phyloP scores from a whole-genome alignment of 495 filamentous ascomycete species.

The Penicillium roqueforti region DNA sequence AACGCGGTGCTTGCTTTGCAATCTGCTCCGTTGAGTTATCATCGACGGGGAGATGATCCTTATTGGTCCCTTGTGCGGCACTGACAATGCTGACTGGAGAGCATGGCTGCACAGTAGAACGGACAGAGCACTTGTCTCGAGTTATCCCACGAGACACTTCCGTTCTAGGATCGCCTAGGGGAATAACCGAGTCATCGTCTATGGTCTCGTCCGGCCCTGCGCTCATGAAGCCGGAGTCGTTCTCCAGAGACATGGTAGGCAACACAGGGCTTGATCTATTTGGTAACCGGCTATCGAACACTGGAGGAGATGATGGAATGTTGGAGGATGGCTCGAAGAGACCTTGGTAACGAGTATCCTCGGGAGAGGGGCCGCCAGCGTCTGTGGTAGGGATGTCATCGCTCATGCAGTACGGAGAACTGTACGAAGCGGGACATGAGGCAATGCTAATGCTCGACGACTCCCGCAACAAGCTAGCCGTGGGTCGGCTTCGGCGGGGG shows the following conservation, averaged over 20 bases:
- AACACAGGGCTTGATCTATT: conserved; percentile 69
- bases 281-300: conserved; percentile 55
- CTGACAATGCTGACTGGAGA: conserved; percentile 26
- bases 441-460: conserved; percentile 35
- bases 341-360: conserved; percentile 46
- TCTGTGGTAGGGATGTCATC: conserved; percentile 35
- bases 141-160: conserved; percentile 34
- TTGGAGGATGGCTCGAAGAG: conserved; percentile 49
- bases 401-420: conserved; percentile 46
- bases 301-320: conserved; percentile 76
- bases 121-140: conserved; percentile 39
- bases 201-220: conserved; percentile 59
- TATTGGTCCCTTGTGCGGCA: conserved; percentile 19
- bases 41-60: conserved; percentile 17
- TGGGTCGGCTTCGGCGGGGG: conserved; percentile 29
- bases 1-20: conserved; percentile 17
- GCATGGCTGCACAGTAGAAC: conserved; percentile 34
- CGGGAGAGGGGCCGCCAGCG: conserved; percentile 37
- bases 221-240: conserved; percentile 81
- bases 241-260: conserved; percentile 55
- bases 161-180: conserved; percentile 32
- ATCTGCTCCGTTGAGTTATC: conserved; percentile 17
- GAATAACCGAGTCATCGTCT: conserved; percentile 46
- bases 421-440: conserved; percentile 35
- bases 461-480: conserved; percentile 41